A percentile compares a stretch with the other conserved stretches of the same genome.
Evolutionary conservation across 805 yeast species (phyloP).

Genomic region (Grigorovia jiainica): DNA sequence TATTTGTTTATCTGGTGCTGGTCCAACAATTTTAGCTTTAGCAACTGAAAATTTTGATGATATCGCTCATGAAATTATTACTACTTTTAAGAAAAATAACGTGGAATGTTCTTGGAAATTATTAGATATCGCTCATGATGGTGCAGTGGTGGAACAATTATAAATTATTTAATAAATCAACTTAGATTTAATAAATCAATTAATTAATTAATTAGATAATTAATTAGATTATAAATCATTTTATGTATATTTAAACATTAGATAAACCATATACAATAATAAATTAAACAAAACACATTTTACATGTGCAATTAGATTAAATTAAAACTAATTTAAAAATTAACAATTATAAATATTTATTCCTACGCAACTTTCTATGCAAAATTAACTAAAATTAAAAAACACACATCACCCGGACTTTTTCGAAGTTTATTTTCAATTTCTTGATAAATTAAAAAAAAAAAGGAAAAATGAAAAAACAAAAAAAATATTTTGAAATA

Average conservation of each 20-base stretch:
- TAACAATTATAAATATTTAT: too few relatives aligned
- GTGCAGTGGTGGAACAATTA: constrained; percentile 46
- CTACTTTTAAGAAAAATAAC: constrained; percentile 52
- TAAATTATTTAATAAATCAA: neutral
- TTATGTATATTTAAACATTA: too few relatives aligned
- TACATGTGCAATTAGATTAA: too few relatives aligned
- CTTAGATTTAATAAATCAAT: too few relatives aligned
- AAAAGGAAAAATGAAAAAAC: neutral
- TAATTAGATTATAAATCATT: too few relatives aligned
- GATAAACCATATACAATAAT: too few relatives aligned
- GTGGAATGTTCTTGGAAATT: constrained; percentile 77
- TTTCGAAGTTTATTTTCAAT: neutral
- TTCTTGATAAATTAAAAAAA: neutral
- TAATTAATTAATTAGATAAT: too few relatives aligned
- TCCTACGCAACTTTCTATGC: too few relatives aligned
- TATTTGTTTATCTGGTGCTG: constrained; percentile 94
- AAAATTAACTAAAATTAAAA: too few relatives aligned
- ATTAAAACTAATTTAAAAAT: too few relatives aligned
- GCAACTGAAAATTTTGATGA: constrained; percentile 83
- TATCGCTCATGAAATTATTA: constrained; percentile 69
- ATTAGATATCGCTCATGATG: constrained; percentile 79
- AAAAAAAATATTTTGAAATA: too few relatives aligned
- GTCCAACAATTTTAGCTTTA: constrained; percentile 90
- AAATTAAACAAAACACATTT: too few relatives aligned
- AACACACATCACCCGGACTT: neutral